Evolutionary conservation across 139 green algal genomes (phyloP), one percentile per base, ranked within the genome.

Genomic region (Coccomyxa sp.): DNA sequence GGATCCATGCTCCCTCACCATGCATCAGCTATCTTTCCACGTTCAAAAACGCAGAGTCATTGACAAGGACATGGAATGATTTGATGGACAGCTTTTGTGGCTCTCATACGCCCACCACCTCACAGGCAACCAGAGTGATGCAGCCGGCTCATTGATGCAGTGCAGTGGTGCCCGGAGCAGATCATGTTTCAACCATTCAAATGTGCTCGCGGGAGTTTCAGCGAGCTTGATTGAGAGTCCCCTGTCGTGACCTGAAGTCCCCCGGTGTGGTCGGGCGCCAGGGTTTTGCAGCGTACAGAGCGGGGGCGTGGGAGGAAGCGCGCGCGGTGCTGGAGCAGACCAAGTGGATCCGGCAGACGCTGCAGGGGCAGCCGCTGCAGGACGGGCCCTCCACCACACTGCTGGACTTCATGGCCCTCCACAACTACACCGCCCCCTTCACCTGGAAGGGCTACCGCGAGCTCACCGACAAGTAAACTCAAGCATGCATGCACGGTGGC

Each of bases 401-500:
- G 88, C 87, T 97, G 80, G 77, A 86, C 12, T 92, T 94, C 79
- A 98, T 99, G 93, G 87, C 63, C 11, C 57, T 67, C 18, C 79
- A 92, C 31, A 74, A 86, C 67, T 94, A 86, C 82, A 16, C 67
- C 57, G 92, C 94, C 0, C 96, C 96, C 0, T 15, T 66, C 0
- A 84, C 83, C 77, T 99, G 96, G 96, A 83, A 80, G 38, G 95
- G 95, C 11, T 96, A 88, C 77, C 83, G 95, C 7, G 95, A 97
- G 87, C 91, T 98, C 1, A 95, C 93, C 0, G 95, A 98, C 68
- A 98, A 98, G 86, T 98, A 82, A 91, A 38, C 10, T 82, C 63
- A 71, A 71, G 63, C 63, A 71, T 51, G 38, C 38, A 51, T 51
- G 38, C 38, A 3, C 38, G 38, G 38, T 7, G 38, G 38, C 38